phyloP scores from a whole-genome alignment of 1,284 basidiomycete genomes.

The Crucibulum parvulum region DNA sequence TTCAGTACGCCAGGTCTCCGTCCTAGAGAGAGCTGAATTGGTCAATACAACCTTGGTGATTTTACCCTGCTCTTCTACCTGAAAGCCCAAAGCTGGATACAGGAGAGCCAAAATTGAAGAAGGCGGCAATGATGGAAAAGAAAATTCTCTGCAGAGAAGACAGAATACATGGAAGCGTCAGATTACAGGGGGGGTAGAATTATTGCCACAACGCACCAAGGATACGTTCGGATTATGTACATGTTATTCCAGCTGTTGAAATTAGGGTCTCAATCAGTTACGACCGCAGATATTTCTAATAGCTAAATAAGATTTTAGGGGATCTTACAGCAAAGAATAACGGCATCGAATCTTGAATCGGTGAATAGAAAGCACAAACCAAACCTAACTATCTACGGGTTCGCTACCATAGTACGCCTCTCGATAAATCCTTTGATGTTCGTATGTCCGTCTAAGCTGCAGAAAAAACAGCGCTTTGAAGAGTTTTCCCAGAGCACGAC shows the following conservation, averaged over 20 bases:
- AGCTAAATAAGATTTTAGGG: slow-evolving; percentile 26
- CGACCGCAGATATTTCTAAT: slow-evolving; percentile 21
- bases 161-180: too few relatives aligned
- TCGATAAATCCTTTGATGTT: slow-evolving; percentile 85
- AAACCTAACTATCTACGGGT: background rate
- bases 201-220: too few relatives aligned
- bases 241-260: background rate
- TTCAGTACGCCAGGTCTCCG: too few relatives aligned
- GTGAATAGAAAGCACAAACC: background rate
- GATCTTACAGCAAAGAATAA: slow-evolving; percentile 13
- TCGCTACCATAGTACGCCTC: slow-evolving; percentile 41
- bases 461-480: slow-evolving; percentile 82
- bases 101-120: too few relatives aligned
- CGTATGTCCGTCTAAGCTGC: slow-evolving; percentile 79
- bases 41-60: too few relatives aligned
- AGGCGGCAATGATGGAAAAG: too few relatives aligned
- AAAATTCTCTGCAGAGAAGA: too few relatives aligned
- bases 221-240: too few relatives aligned
- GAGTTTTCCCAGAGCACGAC: slow-evolving; percentile 84
- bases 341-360: slow-evolving; percentile 21
- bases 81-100: too few relatives aligned
- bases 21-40: too few relatives aligned
- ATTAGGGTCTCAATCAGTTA: slow-evolving; percentile 14
- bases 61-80: too few relatives aligned
- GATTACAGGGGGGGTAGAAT: too few relatives aligned